These are phyloP conservation scores for Yarrowia alimentaria DNA, from an alignment of 805 yeast genomes.

Conservation along the genomic window DNA sequence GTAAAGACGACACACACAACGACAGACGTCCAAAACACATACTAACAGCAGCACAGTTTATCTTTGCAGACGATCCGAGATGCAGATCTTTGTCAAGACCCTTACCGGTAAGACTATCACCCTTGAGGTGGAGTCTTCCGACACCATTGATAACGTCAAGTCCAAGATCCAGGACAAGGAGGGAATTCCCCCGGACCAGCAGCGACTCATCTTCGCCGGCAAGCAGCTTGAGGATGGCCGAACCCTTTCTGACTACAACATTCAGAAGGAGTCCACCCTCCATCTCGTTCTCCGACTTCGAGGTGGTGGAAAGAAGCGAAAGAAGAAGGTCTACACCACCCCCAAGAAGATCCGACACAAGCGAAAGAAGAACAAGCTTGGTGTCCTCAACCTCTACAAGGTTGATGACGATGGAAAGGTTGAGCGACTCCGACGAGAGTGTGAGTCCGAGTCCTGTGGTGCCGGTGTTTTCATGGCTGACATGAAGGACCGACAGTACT, in stretches of 20 bases:
- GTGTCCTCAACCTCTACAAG: conserved; percentile 99
- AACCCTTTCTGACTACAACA: conserved; percentile 96
- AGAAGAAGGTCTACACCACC: conserved; percentile 99
- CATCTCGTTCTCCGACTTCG: conserved; percentile 96
- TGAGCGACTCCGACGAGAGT: conserved; percentile 98
- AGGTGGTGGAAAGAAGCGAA: conserved; percentile 99
- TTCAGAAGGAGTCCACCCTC: conserved; percentile 94
- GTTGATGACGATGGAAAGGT: conserved; percentile 98
- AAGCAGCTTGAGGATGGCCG: conserved; percentile 93
- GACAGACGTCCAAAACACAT: background rate
- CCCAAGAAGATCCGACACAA: conserved; percentile 99
- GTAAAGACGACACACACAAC: background rate
- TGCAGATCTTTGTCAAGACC: conserved; percentile 94
- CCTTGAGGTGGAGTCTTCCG: conserved; percentile 96
- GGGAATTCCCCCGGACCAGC: conserved; percentile 98
- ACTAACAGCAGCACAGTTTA: conserved; percentile 16
- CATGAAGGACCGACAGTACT: conserved; percentile 98
- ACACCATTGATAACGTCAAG: conserved; percentile 96
- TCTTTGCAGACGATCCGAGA: conserved; percentile 43
- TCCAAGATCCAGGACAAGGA: conserved; percentile 96
- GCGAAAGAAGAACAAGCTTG: conserved; percentile 99
- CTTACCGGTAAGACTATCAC: conserved; percentile 98
- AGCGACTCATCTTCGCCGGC: conserved; percentile 96
- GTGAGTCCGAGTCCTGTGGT: conserved; percentile 85
- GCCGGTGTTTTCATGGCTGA: conserved; percentile 99